Evolutionary conservation across 2,329 filamentous ascomycete species (phyloP).

Genomic region (Blumeria hordei): DNA sequence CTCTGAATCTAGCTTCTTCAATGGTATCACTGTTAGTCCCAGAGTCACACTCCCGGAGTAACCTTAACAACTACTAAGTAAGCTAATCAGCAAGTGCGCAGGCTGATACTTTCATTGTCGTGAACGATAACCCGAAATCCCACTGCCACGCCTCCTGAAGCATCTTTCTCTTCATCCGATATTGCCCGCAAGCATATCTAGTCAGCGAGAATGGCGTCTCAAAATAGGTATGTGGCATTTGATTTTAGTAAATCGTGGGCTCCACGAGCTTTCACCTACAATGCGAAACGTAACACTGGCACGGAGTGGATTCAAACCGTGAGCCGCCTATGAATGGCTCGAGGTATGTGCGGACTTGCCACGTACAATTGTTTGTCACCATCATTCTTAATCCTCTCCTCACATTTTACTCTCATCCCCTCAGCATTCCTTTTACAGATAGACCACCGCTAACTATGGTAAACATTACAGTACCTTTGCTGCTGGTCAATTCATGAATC

Average conservation of each 20-base stretch:
- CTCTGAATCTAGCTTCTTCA: no score
- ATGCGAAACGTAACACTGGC: not conserved
- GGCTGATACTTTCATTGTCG: no score
- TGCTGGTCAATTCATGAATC: conserved; percentile 71
- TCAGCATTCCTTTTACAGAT: not conserved
- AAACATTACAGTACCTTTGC: conserved; percentile 25
- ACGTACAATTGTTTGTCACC: not conserved
- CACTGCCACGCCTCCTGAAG: no score
- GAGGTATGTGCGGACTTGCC: conserved; percentile 2
- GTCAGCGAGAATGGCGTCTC: conserved; percentile 11
- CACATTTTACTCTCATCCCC: not conserved
- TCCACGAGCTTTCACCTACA: not conserved
- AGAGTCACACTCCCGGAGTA: no score
- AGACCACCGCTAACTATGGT: conserved; percentile 5
- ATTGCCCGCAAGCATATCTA: no score
- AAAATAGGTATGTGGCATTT: conserved; percentile 12
- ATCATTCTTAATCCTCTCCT: not conserved
- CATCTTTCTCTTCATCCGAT: no score
- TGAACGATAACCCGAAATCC: no score
- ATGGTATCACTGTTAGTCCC: no score
- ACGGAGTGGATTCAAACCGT: not conserved
- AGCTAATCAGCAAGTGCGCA: no score
- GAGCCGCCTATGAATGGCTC: not conserved
- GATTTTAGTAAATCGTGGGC: not conserved
- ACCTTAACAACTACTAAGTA: no score